These are phyloP conservation scores for Xanthoconium separans DNA, from an alignment of 1,284 basidiomycete species.

Conservation along the genomic window DNA sequence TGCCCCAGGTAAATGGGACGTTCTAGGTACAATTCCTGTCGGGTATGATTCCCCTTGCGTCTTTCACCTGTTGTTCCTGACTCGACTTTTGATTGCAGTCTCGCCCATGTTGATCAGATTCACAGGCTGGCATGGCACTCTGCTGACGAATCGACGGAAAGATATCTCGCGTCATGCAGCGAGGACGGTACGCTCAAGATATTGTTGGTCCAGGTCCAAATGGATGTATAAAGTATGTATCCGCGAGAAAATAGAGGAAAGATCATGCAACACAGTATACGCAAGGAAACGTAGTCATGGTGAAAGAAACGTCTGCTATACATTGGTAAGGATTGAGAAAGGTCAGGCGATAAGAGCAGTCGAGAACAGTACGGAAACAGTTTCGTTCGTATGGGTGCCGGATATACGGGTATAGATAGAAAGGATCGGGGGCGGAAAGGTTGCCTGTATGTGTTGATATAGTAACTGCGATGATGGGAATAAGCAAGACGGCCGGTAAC, in stretches of 20 bases:
- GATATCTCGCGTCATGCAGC: slow-evolving; percentile 58
- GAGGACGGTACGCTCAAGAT: slow-evolving; percentile 82
- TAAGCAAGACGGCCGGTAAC: slow-evolving; percentile 25
- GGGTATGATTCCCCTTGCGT: slow-evolving; percentile 46
- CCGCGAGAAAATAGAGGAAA: slow-evolving; percentile 19
- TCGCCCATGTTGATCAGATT: slow-evolving; percentile 68
- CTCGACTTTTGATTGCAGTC: slow-evolving; percentile 37
- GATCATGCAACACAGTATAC: slow-evolving; percentile 30
- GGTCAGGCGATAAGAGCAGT: slow-evolving; percentile 37
- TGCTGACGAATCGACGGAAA: slow-evolving; percentile 23
- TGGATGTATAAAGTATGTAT: slow-evolving; percentile 40
- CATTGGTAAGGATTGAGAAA: slow-evolving; percentile 50
- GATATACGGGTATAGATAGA: slow-evolving; percentile 67
- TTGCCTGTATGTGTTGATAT: slow-evolving; percentile 41
- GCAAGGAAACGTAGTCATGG: slow-evolving; percentile 26
- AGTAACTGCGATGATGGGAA: slow-evolving; percentile 37
- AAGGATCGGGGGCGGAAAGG: slow-evolving; percentile 39
- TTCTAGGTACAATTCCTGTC: slow-evolving; percentile 43
- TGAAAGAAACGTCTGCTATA: slow-evolving; percentile 61
- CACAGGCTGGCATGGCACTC: slow-evolving; percentile 70
- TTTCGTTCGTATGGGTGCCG: slow-evolving; percentile 44
- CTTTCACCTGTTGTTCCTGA: neutral
- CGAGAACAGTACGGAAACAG: slow-evolving; percentile 66
- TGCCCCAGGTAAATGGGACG: slow-evolving; percentile 47
- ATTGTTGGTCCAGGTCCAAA: slow-evolving; percentile 56